Evolutionary conservation across 169 alveolate genomes (phyloP), one percentile per base, ranked within the genome.

Genomic region (Plasmodium yoelii): DNA sequence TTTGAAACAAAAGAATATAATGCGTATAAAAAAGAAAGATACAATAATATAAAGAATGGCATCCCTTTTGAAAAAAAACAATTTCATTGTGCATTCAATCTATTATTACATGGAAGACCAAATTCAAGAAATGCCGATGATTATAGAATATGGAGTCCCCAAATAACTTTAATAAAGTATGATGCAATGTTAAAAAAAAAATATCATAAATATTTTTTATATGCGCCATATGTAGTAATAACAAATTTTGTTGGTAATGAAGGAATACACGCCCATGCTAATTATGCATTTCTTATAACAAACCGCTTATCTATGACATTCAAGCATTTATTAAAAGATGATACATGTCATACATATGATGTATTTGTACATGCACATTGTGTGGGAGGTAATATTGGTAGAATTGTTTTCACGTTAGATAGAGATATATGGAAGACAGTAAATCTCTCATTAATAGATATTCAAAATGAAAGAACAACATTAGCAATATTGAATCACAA

Each of bases 61-160:
- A 70, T 57, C 42, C 8, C 26, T 15, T 68, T 69, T 39, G 47
- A 55, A 69, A 65, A 47, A 46, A 84, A 84, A 22, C 84, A 84
- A 51, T 69, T 47, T 63, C 26, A 57, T 24, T 84, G 91, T 56
- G 91, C 87, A 0, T 9, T 69, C 5, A 49, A 47, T 57, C 2
- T 84, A 22, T 69, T 84, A 8, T 9, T 55, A 51, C 91, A 84
- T 84, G 91, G 91, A 18, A 56, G 91, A 22, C 91, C 91, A 5
- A 65, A 84, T 70, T 47, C 87, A 47, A 44, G 64, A 57, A 22
- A 46, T 10, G 0, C 68, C 3, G 13, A 44, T 47, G 91, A 84
- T 84, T 69, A 56, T 61, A 84, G 53, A 59, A 69, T 84, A 57
- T 84, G 91, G 91, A 84, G 91, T 84, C 65, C 75, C 18, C 64